These are phyloP conservation scores for Kalmanozyma brasiliensis DNA, from an alignment of 1,284 basidiomycete species.

Conservation along the genomic window DNA sequence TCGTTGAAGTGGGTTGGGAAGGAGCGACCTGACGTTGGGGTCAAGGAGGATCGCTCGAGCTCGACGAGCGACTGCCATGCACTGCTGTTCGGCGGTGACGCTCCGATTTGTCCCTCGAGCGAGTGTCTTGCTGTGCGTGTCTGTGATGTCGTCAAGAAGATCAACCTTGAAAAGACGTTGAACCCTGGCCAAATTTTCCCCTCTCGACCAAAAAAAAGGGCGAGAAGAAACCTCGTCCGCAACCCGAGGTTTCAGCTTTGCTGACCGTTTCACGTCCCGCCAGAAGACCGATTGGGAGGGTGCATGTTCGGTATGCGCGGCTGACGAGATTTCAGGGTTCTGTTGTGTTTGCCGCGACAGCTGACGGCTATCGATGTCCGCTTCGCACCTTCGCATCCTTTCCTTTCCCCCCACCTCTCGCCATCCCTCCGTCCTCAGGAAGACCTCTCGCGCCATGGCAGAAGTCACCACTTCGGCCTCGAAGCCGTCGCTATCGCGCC, in stretches of 20 bases:
- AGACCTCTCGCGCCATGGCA: too few species aligned
- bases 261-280: not conserved
- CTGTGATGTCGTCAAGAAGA: too few species aligned
- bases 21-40: conserved; percentile 10
- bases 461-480: too few species aligned
- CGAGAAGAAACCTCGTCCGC: conserved; percentile 1
- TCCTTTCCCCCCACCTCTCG: not conserved
- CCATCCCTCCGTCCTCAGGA: not conserved
- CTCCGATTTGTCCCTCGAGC: not conserved
- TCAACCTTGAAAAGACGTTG: conserved; percentile 2
- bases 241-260: conserved; percentile 3
- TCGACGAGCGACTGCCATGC: conserved; percentile 24
- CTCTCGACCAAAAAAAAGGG: not conserved
- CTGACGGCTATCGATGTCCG: not conserved
- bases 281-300: too few species aligned
- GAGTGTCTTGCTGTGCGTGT: too few species aligned
- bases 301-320: not conserved
- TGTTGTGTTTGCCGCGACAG: not conserved
- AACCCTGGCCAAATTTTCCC: conserved; percentile 2
- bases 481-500: conserved; percentile 21
- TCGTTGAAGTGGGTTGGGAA: not conserved
- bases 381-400: not conserved
- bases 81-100: not conserved
- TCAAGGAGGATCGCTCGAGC: conserved; percentile 17
- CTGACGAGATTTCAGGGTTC: not conserved